These are phyloP conservation scores for Tricholoma matsutake DNA, from an alignment of 768 basidiomycete species.

Conservation along the genomic window DNA sequence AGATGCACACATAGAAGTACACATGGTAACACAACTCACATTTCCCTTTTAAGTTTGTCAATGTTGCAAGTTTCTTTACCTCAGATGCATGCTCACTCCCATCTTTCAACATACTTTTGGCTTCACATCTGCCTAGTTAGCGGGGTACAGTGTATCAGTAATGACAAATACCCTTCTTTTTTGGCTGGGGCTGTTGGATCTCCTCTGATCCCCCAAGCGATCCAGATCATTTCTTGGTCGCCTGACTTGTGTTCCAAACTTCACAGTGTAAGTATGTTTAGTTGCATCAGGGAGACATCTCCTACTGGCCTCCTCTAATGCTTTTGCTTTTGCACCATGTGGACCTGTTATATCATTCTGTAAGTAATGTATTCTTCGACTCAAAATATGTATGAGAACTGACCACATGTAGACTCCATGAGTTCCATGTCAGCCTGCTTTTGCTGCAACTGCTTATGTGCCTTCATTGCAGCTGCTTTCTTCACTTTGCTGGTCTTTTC, in stretches of 20 bases:
- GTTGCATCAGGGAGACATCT: not conserved
- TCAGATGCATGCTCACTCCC: not conserved
- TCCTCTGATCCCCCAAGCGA: not conserved
- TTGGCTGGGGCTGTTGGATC: not conserved
- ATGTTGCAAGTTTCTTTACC: not conserved
- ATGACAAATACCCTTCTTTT: not conserved
- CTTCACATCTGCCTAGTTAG: not conserved
- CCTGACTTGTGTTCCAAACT: not conserved
- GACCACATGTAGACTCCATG: not conserved
- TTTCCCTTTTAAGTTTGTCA: not conserved
- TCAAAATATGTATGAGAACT: not conserved
- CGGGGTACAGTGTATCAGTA: not conserved
- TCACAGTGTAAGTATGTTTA: not conserved
- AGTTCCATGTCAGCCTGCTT: not conserved
- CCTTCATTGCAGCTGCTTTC: not conserved
- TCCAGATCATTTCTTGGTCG: not conserved
- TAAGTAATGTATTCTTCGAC: not conserved
- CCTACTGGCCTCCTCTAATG: not conserved
- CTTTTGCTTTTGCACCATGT: not conserved
- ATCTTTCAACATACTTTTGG: no score
- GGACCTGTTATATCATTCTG: not conserved
- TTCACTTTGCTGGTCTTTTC: not conserved
- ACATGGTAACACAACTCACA: not conserved
- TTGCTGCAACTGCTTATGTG: not conserved
- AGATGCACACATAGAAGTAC: not conserved